These are phyloP conservation scores for Aspergillus bertholletiae DNA, from an alignment of 495 filamentous ascomycete species.

Conservation along the genomic window DNA sequence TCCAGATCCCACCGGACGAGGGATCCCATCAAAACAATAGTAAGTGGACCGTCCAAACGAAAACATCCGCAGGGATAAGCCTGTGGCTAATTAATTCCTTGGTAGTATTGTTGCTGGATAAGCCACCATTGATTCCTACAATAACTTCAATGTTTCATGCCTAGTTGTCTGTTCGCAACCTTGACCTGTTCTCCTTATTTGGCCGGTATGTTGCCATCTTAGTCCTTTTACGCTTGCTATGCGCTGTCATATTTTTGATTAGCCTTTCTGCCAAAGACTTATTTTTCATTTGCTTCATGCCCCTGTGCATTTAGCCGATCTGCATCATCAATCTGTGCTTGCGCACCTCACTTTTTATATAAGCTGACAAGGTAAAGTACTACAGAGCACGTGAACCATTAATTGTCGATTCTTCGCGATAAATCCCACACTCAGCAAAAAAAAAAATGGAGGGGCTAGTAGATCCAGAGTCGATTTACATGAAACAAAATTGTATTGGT, in stretches of 20 bases:
- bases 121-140: neutral
- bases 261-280: neutral
- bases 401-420: neutral
- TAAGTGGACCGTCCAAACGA: conserved; percentile 3
- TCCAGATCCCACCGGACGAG: conserved; percentile 1
- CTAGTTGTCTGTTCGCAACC: neutral
- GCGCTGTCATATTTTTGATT: neutral
- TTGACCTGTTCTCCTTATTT: neutral
- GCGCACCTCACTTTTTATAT: neutral
- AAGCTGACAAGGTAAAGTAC: neutral
- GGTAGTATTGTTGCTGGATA: conserved; percentile 4
- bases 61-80: neutral
- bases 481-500: conserved; percentile 93
- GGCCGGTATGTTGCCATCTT: conserved; percentile 5
- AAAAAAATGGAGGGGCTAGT: conserved; percentile 46
- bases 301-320: neutral
- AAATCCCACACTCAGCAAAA: conserved; percentile 14
- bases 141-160: conserved; percentile 3
- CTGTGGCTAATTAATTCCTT: conserved; percentile 5
- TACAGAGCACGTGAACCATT: conserved; percentile 5
- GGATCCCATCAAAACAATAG: conserved; percentile 14
- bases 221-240: neutral
- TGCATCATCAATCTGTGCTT: neutral
- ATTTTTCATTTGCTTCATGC: neutral
- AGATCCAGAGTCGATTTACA: conserved; percentile 86